Percentiles rank a stretch among this genome's conserved stretches.
Conservation (phyloP, 2,329 filamentous ascomycete genomes). For the Fonsecaea nubica region DNA sequence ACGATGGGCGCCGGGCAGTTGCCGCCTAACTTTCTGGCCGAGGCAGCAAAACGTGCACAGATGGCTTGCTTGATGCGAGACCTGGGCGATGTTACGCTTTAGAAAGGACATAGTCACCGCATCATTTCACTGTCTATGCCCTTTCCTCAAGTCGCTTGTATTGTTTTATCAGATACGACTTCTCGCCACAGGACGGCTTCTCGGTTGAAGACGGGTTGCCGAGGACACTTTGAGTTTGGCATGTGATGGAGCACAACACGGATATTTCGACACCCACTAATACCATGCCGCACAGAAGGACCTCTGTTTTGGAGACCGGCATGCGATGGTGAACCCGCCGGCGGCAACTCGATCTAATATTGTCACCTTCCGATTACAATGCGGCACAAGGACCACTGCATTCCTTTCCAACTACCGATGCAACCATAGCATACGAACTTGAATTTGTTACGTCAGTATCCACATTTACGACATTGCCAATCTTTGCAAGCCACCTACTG, state of each 20-base stretch:
- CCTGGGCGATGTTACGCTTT: slow-evolving; percentile 73
- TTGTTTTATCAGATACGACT: background rate
- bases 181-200: background rate
- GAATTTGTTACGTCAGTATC: slow-evolving; percentile 16
- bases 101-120: background rate
- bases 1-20: slow-evolving; percentile 58
- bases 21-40: slow-evolving; percentile 83
- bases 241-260: slow-evolving; percentile 23
- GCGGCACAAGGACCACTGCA: background rate
- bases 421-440: background rate
- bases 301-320: background rate
- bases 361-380: slow-evolving; percentile 14
- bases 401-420: slow-evolving; percentile 1
- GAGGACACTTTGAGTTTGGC: slow-evolving; percentile 19
- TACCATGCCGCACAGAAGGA: background rate
- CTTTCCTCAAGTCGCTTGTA: background rate
- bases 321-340: background rate
- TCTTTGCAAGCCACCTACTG: background rate
- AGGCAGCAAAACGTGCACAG: slow-evolving; percentile 91
- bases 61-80: slow-evolving; percentile 88
- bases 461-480: slow-evolving; percentile 17
- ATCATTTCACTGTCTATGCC: background rate
- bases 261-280: slow-evolving; percentile 4
- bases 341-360: background rate
- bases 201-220: slow-evolving; percentile 12